Evolutionary conservation across 1,139 yeast genomes (phyloP), one percentile per base, ranked within the genome.

Genomic region (Taphrina confusa): DNA sequence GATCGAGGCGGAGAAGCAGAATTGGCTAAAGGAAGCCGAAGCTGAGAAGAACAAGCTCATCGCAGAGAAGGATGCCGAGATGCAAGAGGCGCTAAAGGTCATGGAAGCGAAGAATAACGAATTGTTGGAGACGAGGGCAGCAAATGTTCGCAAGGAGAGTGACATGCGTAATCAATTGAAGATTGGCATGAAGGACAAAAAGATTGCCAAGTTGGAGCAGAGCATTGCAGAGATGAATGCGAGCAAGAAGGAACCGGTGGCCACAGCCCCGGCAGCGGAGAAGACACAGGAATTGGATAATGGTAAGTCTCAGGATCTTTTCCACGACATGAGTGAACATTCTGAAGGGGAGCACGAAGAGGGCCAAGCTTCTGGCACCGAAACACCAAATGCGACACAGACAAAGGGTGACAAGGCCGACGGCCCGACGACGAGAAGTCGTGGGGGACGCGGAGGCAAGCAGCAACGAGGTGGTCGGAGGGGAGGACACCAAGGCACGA

Each of bases 71-170:
- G 66, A 75, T 46, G 71, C 72, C 6, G 73, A 69, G 28, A 67
- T 69, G 36, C 74, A 74, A 68, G 71, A 34, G 3, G 55, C 57
- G 1, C 42, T 34, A 11, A 60, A 54, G 33, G 59, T 44, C 23
- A 34, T 20, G 34, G 51, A 75, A 65, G 69, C 68, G 39, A 70
- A 76, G 2, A 72, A 74, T 56, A 76, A 74, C 33, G 76, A 76
- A 57, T 74, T 77, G 6, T 73, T 74, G 62, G 74, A 75, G 54
- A 33, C 70, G 68, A 44, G 68, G 69, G 72, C 72, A 67, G 63
- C 73, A 68, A 60, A 71, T 65, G 46, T 71, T 62, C 62, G 66
- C 67, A 62, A 71, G 70, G 65, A 68, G 68, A 25, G 64, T 66
- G 34, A 69, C 68, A 61, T 66, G 71, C 62, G 49, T 66, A 18